These are phyloP conservation scores for Bacterosira constricta DNA, from an alignment of 108 stramenopile species.

Conservation along the genomic window DNA sequence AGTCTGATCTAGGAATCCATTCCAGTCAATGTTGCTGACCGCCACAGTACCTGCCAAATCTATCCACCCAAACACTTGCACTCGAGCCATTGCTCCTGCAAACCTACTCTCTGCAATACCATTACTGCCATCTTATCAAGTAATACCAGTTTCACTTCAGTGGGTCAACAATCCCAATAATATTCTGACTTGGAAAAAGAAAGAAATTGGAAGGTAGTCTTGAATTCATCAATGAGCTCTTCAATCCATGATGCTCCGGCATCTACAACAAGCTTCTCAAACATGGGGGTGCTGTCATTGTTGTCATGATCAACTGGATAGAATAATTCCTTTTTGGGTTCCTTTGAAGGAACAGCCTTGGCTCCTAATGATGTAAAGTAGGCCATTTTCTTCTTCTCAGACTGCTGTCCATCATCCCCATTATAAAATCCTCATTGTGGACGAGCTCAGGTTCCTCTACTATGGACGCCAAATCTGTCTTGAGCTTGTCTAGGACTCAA, in stretches of 20 bases:
- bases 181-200: background rate
- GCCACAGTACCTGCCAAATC: background rate
- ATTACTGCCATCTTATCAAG: slow-evolving; percentile 4
- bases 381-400: slow-evolving; percentile 1
- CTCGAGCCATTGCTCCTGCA: background rate
- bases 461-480: background rate
- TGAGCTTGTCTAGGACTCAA: background rate
- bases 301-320: background rate
- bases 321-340: background rate
- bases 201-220: background rate
- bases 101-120: slow-evolving; percentile 1
- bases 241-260: background rate
- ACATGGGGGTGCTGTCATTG: background rate
- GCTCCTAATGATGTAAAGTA: background rate
- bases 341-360: background rate
- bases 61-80: slow-evolving; percentile 6
- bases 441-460: background rate
- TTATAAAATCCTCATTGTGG: slow-evolving; percentile 3
- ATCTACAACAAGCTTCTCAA: background rate
- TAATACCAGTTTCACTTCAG: background rate
- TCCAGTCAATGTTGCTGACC: background rate
- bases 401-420: slow-evolving; percentile 6
- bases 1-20: background rate
- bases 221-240: background rate
- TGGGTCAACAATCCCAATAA: background rate